phyloP scores from a whole-genome alignment of 345 rosid species.

The Sonneratia alba region DNA sequence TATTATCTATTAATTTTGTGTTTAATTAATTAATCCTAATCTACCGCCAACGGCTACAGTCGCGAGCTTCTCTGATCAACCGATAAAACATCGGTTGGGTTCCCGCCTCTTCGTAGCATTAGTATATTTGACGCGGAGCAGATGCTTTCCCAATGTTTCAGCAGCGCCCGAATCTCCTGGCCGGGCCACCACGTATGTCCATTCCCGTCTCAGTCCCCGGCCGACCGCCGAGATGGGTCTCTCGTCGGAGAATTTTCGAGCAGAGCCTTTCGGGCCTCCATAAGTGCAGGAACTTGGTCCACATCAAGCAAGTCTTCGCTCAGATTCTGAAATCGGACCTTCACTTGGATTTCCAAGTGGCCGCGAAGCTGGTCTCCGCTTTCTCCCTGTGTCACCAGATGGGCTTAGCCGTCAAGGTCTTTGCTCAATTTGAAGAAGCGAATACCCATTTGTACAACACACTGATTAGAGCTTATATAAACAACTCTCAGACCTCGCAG shows the following conservation, averaged over 20 bases:
- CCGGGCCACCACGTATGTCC: constrained; percentile 19
- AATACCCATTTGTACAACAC: constrained; percentile 53
- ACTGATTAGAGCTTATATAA: constrained; percentile 57
- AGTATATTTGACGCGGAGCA: neutral
- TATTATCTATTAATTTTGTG: no score
- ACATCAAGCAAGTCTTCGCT: constrained; percentile 58
- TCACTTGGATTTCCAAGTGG: constrained; percentile 43
- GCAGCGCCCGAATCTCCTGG: neutral
- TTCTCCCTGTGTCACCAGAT: constrained; percentile 52
- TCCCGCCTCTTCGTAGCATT: neutral
- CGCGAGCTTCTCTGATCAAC: neutral
- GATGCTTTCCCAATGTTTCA: neutral
- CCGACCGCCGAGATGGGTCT: constrained; percentile 64
- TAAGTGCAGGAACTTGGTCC: constrained; percentile 47
- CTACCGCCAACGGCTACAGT: no score
- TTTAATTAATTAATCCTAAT: no score
- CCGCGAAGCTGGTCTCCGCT: constrained; percentile 67
- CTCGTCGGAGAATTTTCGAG: constrained; percentile 56
- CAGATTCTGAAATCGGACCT: constrained; percentile 58
- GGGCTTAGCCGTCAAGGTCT: constrained; percentile 46
- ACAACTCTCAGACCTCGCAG: constrained; percentile 33
- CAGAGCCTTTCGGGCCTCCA: constrained; percentile 63
- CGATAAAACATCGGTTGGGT: neutral
- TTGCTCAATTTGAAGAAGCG: constrained; percentile 45
- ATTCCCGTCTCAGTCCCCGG: constrained; percentile 18